phyloP scores from a whole-genome alignment of 495 filamentous ascomycete genomes.

The Daldinia grandis region DNA sequence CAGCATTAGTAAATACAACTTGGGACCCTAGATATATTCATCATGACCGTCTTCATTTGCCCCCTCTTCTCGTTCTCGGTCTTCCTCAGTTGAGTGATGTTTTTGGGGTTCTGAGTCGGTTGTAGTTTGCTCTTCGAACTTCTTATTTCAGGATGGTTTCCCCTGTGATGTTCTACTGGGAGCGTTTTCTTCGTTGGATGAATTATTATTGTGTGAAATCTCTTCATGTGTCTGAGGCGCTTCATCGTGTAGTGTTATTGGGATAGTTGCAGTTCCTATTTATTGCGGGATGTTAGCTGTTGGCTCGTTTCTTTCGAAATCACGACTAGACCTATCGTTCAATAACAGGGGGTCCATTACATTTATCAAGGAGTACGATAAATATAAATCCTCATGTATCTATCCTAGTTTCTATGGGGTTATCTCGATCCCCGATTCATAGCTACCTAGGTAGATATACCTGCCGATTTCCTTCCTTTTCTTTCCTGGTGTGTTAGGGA shows the following conservation, averaged over 20 bases:
- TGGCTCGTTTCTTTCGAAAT: not conserved
- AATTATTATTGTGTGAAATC: not conserved
- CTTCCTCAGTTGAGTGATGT: not conserved
- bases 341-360: not conserved
- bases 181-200: not conserved
- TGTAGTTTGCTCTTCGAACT: not conserved
- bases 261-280: not conserved
- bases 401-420: no score
- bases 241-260: not conserved
- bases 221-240: not conserved
- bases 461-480: not conserved
- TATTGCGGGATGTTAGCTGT: not conserved
- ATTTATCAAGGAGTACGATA: not conserved
- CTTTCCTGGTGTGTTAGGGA: no score
- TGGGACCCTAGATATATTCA: no score
- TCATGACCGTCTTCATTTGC: not conserved
- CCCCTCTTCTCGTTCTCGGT: not conserved
- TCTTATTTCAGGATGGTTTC: not conserved
- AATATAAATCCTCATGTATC: no score
- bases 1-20: no score
- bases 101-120: not conserved
- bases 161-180: not conserved
- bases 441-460: not conserved
- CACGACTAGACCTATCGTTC: not conserved
- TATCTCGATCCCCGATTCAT: no score